Evolutionary conservation across 371 early-diverging fungal genomes (phyloP).

Genomic region (Apophysomyces trapeziformis): DNA sequence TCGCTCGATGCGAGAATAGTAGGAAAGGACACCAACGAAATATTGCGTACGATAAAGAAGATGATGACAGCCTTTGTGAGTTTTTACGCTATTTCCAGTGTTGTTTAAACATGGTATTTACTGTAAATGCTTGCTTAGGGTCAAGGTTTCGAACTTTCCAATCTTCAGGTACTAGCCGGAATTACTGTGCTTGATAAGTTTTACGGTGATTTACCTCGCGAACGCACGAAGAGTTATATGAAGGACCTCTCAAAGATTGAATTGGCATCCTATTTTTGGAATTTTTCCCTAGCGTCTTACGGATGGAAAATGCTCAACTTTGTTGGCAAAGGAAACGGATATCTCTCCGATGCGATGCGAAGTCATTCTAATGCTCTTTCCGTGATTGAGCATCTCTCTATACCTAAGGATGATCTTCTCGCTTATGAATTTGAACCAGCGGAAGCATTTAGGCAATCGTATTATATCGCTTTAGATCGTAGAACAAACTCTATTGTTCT

Average conservation of each 20-base stretch:
- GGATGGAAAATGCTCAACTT: conserved; percentile 82
- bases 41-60: conserved; percentile 67
- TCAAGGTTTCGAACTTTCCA: conserved; percentile 76
- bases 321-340: conserved; percentile 72
- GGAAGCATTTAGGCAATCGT: conserved; percentile 76
- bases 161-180: conserved; percentile 68
- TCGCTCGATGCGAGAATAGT: conserved; percentile 46
- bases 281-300: conserved; percentile 65
- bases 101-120: not conserved
- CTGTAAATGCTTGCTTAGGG: conserved; percentile 34
- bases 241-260: conserved; percentile 53
- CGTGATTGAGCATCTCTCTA: conserved; percentile 67
- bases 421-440: conserved; percentile 71
- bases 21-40: conserved; percentile 65
- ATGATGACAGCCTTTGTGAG: conserved; percentile 69
- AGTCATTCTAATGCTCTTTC: conserved; percentile 68
- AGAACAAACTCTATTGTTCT: conserved; percentile 70
- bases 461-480: conserved; percentile 74
- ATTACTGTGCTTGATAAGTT: conserved; percentile 68
- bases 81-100: not conserved
- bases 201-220: conserved; percentile 44
- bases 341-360: conserved; percentile 66
- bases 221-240: conserved; percentile 35
- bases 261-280: conserved; percentile 57
- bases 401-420: conserved; percentile 70